Conservation (phyloP, 2,329 filamentous ascomycete species). For the Aulographum hederae region DNA sequence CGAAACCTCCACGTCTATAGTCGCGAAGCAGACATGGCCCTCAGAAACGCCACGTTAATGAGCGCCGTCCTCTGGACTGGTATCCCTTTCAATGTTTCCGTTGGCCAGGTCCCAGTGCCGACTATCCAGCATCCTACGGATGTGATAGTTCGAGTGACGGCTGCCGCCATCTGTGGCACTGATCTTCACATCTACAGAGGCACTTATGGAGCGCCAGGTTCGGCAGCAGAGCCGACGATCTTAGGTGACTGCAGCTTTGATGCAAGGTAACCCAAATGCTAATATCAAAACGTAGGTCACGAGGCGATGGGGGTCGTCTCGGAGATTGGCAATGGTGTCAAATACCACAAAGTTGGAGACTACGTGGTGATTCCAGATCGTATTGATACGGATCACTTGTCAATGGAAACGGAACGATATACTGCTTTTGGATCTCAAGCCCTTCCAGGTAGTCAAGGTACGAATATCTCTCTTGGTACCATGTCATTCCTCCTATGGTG, state of each 20-base stretch:
- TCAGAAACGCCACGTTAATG: too few relatives aligned
- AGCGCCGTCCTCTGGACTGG: slow-evolving; percentile 79
- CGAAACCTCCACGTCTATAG: too few relatives aligned
- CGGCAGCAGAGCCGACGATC: slow-evolving; percentile 32
- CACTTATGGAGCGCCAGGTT: too few relatives aligned
- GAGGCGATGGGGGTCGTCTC: slow-evolving; percentile 26
- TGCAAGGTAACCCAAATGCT: too few relatives aligned
- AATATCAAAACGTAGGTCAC: too few relatives aligned
- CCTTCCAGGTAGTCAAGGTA: slow-evolving; percentile 35
- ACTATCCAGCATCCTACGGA: slow-evolving; percentile 24
- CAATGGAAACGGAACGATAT: slow-evolving; percentile 30
- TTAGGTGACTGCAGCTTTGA: slow-evolving; percentile 24
- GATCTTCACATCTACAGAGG: slow-evolving; percentile 39
- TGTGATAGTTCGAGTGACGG: slow-evolving; percentile 28
- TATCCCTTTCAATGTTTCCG: not conserved
- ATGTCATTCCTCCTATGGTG: too few relatives aligned
- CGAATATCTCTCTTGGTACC: too few relatives aligned
- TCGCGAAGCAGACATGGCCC: too few relatives aligned
- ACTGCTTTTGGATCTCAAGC: slow-evolving; percentile 36
- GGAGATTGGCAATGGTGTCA: not conserved
- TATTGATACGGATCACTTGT: slow-evolving; percentile 33
- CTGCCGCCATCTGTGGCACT: slow-evolving; percentile 34
- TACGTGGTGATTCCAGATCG: slow-evolving; percentile 32
- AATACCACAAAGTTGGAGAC: slow-evolving; percentile 20
- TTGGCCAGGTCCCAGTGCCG: slow-evolving; percentile 5